Base-by-base conservation (phyloP, 1,284 basidiomycete species). In the Boletus albobrunnescens region DNA sequence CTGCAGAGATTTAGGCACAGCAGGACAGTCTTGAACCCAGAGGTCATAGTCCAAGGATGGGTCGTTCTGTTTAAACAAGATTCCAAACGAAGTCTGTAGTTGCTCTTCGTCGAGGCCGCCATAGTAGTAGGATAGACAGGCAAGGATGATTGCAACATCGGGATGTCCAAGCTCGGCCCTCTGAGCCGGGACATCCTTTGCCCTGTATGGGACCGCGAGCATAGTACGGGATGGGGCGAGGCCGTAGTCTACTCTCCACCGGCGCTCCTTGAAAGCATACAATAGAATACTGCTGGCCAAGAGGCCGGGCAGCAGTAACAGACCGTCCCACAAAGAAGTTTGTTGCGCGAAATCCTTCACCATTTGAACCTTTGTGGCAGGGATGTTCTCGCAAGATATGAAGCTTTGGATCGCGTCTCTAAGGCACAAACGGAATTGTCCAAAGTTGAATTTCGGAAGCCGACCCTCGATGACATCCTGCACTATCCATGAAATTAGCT, bases 111-210 rank as follows among this genome's bases (percentile, higher is more conserved):
- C 23, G 22, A 80, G 65, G 8, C 78, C 78, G 4, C 63, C 60
- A 36, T 78, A 77, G 39, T 79, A 79, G 48, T 79, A 80, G 1
- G 68, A 70, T 14, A 80, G 61, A 47, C 70, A 78, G 0, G 78
- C 79, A 26, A 79, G 61, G 13, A 64, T 49, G 43, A 79, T 60
- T 1, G 70, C 66, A 20, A 79, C 64, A 28, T 80, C 77, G 0
- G 77, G 77, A 56, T 79, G 77, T 3, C 75, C 77, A 49, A 80
- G 81, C 36, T 80, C 78, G 17, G 78, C 75, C 35, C 71, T 65
- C 19, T 65, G 49, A 13, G 74, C 64, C 0, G 78, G 77, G 2
- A 72, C 63, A 46, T 79, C 78, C 56, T 79, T 79, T 0, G 77
- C 77, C 26, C 71, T 64, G 49, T 76, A 79, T 5, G 77, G 77